phyloP scores from a whole-genome alignment of 768 basidiomycete genomes.

The Tephrocybe sp. region DNA sequence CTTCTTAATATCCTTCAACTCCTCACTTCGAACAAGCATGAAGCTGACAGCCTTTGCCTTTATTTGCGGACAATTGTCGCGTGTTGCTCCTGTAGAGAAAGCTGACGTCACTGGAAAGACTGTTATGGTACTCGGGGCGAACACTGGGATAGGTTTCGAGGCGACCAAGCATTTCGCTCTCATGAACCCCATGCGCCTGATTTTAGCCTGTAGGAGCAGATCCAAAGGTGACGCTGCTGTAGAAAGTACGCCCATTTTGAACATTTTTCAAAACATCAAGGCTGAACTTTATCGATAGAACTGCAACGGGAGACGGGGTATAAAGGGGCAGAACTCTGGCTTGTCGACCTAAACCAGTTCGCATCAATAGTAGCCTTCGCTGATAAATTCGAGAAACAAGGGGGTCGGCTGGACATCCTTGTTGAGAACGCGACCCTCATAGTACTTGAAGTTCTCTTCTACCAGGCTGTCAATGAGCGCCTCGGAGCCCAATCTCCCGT shows the following conservation, averaged over 20 bases:
- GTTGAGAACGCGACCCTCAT: conserved; percentile 45
- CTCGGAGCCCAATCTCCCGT: conserved; percentile 23
- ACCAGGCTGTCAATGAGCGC: conserved; percentile 30
- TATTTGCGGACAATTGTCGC: conserved; percentile 19
- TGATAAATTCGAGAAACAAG: conserved; percentile 29
- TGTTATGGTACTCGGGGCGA: conserved; percentile 48
- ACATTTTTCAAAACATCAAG: background rate
- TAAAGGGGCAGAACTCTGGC: conserved; percentile 34
- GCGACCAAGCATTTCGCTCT: conserved; percentile 43
- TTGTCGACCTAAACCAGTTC: conserved; percentile 40
- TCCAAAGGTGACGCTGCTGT: conserved; percentile 35
- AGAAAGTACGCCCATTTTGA: conserved; percentile 21
- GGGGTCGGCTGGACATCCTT: conserved; percentile 40
- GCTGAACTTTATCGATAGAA: conserved; percentile 14
- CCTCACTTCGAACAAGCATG: too few species aligned
- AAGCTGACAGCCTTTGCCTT: conserved; percentile 17
- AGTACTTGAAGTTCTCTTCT: conserved; percentile 40
- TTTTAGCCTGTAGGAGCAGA: conserved; percentile 38
- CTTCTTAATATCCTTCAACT: too few species aligned
- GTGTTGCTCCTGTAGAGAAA: conserved; percentile 27
- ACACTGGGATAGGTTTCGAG: conserved; percentile 50
- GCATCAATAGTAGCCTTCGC: conserved; percentile 38
- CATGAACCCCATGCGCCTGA: conserved; percentile 39
- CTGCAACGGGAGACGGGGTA: conserved; percentile 31
- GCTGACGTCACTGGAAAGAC: conserved; percentile 43